Evolutionary conservation across 164 flowering plant genomes (phyloP).

Genomic region (Annona squamosa): DNA sequence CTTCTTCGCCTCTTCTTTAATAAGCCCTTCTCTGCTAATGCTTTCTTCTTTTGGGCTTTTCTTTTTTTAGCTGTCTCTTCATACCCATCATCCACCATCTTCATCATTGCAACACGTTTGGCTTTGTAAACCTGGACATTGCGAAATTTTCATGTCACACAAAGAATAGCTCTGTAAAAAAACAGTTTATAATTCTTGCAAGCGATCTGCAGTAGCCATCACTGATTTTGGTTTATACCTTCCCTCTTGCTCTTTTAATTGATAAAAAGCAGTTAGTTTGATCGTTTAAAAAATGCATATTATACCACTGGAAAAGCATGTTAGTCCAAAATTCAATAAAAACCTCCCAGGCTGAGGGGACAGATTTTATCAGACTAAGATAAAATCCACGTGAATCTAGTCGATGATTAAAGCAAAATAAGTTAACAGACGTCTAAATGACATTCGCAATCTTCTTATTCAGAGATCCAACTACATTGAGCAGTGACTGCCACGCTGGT

Average conservation of each 20-base stretch:
- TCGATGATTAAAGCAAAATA: no score
- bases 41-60: constrained; percentile 59
- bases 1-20: constrained; percentile 35
- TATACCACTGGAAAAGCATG: not conserved
- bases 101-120: constrained; percentile 67
- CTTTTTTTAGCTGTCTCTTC: constrained; percentile 66
- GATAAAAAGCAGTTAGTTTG: not conserved
- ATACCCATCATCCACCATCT: constrained; percentile 83
- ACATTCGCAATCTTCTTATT: no score
- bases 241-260: not conserved
- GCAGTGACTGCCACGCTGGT: no score
- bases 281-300: not conserved
- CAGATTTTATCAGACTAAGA: not conserved
- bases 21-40: constrained; percentile 52
- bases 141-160: not conserved
- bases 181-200: not conserved
- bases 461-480: no score
- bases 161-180: no score
- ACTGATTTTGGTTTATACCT: no score
- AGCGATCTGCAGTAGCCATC: not conserved
- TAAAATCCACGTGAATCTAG: no score
- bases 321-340: not conserved
- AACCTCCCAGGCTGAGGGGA: not conserved
- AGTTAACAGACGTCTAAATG: no score
- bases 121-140: constrained; percentile 70